Conservation (phyloP, 768 basidiomycete species). For the Mycena belliarum region DNA sequence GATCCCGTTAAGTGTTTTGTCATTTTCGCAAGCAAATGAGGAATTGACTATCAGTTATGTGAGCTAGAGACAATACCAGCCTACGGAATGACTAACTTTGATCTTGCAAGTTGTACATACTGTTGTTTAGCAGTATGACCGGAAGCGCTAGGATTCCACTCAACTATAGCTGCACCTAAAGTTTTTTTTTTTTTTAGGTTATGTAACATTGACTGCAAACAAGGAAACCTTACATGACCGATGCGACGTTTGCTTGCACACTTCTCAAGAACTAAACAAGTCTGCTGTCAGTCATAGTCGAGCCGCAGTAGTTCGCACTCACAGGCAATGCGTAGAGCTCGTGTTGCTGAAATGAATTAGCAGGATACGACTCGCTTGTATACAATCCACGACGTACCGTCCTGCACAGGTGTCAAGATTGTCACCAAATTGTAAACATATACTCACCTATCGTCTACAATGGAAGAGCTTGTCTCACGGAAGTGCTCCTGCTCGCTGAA, state of each 20-base stretch:
- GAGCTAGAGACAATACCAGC: too few species aligned
- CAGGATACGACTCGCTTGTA: neutral
- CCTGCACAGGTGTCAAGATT: conserved; percentile 20
- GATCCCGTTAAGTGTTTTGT: conserved; percentile 58
- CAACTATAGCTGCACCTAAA: conserved; percentile 23
- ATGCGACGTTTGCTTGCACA: conserved; percentile 14
- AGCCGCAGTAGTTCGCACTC: conserved; percentile 3
- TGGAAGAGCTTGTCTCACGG: conserved; percentile 40
- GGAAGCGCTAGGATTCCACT: neutral
- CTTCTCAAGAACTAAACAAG: conserved; percentile 16
- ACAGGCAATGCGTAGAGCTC: conserved; percentile 60
- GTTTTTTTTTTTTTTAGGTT: too few species aligned
- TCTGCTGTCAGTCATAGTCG: neutral
- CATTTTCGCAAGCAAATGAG: conserved; percentile 65
- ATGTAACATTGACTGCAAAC: too few species aligned
- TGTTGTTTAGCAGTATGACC: too few species aligned
- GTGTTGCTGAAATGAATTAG: conserved; percentile 39
- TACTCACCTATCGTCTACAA: conserved; percentile 44
- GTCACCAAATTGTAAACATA: neutral
- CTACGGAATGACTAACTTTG: conserved; percentile 25
- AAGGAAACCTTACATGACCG: conserved; percentile 10
- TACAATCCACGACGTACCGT: conserved; percentile 31
- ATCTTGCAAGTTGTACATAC: conserved; percentile 12
- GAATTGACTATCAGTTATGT: conserved; percentile 44
- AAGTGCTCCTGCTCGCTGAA: conserved; percentile 47